Evolutionary conservation across 163 green algal species (phyloP).

Genomic region (Smithsoniella earleae): DNA sequence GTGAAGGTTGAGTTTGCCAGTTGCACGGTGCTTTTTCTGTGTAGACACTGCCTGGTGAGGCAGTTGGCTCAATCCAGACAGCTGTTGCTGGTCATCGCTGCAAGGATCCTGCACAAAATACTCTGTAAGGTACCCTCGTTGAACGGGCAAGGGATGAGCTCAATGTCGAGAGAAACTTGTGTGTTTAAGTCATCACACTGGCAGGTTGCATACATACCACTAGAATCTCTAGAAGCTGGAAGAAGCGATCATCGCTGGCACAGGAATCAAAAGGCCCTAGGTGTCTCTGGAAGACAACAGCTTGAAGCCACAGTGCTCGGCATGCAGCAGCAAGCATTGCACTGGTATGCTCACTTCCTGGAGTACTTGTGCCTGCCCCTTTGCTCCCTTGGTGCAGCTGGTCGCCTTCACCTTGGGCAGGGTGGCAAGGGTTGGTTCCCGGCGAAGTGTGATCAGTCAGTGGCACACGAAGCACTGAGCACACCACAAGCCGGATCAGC

Average conservation of each 20-base stretch:
- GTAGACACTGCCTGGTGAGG: no score
- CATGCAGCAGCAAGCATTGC: not conserved
- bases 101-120: no score
- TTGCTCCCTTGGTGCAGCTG: no score
- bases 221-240: not conserved
- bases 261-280: not conserved
- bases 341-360: not conserved
- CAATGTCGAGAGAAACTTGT: no score
- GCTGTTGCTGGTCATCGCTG: no score
- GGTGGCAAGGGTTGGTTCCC: not conserved
- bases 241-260: not conserved
- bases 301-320: slow-evolving; percentile 24
- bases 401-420: no score
- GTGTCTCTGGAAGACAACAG: not conserved
- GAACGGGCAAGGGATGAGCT: not conserved
- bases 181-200: no score
- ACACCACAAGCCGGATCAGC: not conserved
- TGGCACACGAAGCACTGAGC: not conserved
- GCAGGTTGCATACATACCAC: no score
- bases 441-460: not conserved
- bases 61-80: no score
- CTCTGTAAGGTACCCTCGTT: no score
- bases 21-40: no score
- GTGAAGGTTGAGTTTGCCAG: not conserved
- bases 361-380: not conserved